phyloP scores from a whole-genome alignment of 73 alveolate species.

The Effrenium voratum region DNA sequence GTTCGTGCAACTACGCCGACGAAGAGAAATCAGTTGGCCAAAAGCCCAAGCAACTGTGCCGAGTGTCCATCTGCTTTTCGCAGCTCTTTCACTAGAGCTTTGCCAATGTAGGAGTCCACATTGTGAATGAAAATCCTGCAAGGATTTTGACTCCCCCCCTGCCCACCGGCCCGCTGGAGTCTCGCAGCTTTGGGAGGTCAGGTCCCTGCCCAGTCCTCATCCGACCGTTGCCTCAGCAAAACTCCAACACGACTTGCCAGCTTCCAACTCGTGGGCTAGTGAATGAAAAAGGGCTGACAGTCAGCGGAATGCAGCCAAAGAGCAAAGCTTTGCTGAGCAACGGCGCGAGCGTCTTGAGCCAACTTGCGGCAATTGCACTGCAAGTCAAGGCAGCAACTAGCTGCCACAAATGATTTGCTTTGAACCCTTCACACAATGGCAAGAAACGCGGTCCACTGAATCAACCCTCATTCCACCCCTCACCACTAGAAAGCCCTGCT shows the following conservation, averaged over 20 bases:
- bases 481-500: too few species aligned
- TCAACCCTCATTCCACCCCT: too few species aligned
- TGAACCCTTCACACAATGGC: too few species aligned
- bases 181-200: neutral
- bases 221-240: conserved; percentile 20
- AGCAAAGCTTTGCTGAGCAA: conserved; percentile 85
- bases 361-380: neutral
- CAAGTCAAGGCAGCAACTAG: too few species aligned
- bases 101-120: conserved; percentile 89
- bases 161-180: too few species aligned
- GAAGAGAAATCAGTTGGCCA: neutral
- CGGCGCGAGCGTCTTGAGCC: conserved; percentile 56
- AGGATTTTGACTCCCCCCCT: too few species aligned
- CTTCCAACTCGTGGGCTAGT: too few species aligned
- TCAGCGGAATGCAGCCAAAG: conserved; percentile 1
- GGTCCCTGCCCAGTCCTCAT: neutral
- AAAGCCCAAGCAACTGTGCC: too few species aligned
- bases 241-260: too few species aligned
- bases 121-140: conserved; percentile 81
- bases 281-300: too few species aligned
- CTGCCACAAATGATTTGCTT: too few species aligned
- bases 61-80: conserved; percentile 64
- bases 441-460: too few species aligned
- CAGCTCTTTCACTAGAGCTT: conserved; percentile 89
- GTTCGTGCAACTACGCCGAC: neutral